phyloP scores from a whole-genome alignment of 306 rosid genomes.

The Biancaea sappan region DNA sequence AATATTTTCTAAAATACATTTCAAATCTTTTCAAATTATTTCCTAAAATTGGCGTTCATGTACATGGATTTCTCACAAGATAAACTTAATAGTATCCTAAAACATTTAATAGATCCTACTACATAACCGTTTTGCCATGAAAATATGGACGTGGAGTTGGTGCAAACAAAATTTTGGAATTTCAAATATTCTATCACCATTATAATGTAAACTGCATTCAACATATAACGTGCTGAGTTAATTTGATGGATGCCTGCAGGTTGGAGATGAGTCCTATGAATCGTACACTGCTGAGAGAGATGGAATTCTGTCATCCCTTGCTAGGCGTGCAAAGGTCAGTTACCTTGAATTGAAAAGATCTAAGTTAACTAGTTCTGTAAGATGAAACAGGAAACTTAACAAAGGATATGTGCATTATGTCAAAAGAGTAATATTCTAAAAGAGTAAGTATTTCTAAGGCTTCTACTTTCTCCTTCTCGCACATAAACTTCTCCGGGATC shows the following conservation, averaged over 20 bases:
- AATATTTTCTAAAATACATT: no score
- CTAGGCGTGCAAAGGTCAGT: slow-evolving; percentile 92
- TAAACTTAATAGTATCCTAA: no score
- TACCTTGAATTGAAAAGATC: background rate
- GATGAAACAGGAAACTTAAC: slow-evolving; percentile 6
- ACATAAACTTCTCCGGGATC: background rate
- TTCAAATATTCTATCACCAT: background rate
- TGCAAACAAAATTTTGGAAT: background rate
- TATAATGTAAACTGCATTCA: background rate
- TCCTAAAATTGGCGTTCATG: no score
- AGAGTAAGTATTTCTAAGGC: background rate
- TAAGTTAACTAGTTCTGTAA: background rate
- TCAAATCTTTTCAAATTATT: no score
- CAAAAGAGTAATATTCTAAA: slow-evolving; percentile 10
- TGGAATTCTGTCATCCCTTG: slow-evolving; percentile 77
- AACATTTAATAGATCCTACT: background rate
- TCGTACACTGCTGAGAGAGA: slow-evolving; percentile 69
- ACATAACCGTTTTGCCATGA: background rate
- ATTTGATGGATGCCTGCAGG: slow-evolving; percentile 42
- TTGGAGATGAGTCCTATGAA: slow-evolving; percentile 73
- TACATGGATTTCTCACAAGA: no score
- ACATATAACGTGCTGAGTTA: background rate
- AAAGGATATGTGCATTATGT: background rate
- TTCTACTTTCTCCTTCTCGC: background rate
- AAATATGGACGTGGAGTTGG: background rate